A percentile compares a stretch with the other conserved stretches of the same genome.
phyloP scores from a whole-genome alignment of 768 basidiomycete genomes.

The Leccinum uliginosum region DNA sequence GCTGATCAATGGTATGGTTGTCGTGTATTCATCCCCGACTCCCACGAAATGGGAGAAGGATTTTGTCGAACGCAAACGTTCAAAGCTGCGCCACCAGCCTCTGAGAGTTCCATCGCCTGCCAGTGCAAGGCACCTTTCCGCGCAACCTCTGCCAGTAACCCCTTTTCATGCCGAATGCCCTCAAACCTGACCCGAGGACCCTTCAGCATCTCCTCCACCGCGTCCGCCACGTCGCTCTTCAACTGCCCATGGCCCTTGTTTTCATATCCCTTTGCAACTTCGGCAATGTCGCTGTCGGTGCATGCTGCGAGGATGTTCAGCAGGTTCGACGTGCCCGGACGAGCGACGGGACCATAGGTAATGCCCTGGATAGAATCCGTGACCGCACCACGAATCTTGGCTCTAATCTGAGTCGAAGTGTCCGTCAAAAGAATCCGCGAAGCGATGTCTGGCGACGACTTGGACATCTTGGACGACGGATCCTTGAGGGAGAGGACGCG shows the following conservation, averaged over 20 bases:
- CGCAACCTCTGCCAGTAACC: conserved; percentile 61
- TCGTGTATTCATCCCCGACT: no score
- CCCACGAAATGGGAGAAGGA: no score
- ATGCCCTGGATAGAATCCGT: conserved; percentile 78
- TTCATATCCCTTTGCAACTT: conserved; percentile 49
- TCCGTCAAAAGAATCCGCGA: conserved; percentile 91
- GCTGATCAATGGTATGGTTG: no score
- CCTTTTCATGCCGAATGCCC: conserved; percentile 53
- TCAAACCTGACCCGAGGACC: conserved; percentile 68
- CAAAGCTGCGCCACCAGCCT: no score
- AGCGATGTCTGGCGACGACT: conserved; percentile 72
- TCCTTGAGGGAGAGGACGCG: conserved; percentile 85
- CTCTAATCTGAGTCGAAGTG: conserved; percentile 48
- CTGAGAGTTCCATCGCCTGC: conserved; percentile 57
- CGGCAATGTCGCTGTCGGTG: conserved; percentile 39
- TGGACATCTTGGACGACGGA: conserved; percentile 91
- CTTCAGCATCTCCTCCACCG: conserved; percentile 62
- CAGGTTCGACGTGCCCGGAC: conserved; percentile 83
- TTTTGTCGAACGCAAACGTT: no score
- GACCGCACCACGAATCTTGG: conserved; percentile 76
- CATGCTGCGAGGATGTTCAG: conserved; percentile 78
- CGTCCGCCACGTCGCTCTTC: conserved; percentile 73
- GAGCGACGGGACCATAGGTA: conserved; percentile 72
- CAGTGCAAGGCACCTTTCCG: conserved; percentile 52
- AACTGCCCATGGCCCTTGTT: conserved; percentile 59